These are phyloP conservation scores for Coemansia sp. DNA, from an alignment of 192 early-diverging fungal genomes.

Conservation along the genomic window DNA sequence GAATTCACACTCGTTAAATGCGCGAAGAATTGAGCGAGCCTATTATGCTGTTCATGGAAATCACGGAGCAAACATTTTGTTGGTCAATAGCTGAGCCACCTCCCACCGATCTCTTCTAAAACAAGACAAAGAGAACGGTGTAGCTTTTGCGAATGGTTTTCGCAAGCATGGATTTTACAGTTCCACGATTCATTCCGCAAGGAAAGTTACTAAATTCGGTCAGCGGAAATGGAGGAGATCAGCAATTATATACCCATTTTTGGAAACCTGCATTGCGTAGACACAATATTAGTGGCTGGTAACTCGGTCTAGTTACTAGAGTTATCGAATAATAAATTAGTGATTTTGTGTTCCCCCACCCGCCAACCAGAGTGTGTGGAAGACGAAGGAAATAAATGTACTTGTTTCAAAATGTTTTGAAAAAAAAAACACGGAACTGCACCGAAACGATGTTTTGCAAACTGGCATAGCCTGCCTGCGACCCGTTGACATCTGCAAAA, in stretches of 20 bases:
- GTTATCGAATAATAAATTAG: slow-evolving; percentile 1
- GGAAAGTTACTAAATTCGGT: background rate
- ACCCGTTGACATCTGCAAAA: background rate
- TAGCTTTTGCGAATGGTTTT: background rate
- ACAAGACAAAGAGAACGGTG: background rate
- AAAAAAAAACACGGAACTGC: too few relatives aligned
- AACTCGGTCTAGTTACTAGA: background rate
- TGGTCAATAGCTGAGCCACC: background rate
- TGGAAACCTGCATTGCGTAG: background rate
- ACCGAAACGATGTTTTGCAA: too few relatives aligned
- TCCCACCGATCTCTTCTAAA: too few relatives aligned
- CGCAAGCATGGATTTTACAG: background rate
- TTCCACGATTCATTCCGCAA: background rate
- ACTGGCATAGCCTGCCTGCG: too few relatives aligned
- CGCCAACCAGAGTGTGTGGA: background rate
- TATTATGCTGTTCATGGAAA: background rate
- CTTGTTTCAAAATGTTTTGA: too few relatives aligned
- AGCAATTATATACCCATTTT: background rate
- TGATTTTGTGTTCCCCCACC: background rate
- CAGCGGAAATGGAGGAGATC: slow-evolving; percentile 1
- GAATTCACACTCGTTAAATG: background rate
- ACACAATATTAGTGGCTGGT: slow-evolving; percentile 2
- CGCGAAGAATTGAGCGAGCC: background rate
- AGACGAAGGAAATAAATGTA: too few relatives aligned
- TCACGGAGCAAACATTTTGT: background rate